Evolutionary conservation across 2,329 filamentous ascomycete genomes (phyloP).

Genomic region (Chaetomium sp.): DNA sequence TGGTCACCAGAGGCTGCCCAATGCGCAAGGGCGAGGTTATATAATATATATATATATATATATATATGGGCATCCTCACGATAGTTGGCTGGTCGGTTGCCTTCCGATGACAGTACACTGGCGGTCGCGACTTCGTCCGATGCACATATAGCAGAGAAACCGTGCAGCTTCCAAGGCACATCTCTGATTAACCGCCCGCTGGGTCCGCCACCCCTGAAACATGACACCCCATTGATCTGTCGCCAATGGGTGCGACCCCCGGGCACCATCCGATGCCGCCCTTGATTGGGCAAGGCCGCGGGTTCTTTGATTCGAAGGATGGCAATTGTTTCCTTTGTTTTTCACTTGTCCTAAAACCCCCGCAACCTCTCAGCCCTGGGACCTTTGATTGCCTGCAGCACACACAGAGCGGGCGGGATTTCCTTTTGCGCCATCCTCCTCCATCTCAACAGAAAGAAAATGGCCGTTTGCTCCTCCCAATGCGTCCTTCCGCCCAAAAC

Average conservation of each 20-base stretch:
- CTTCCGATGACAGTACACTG: neutral
- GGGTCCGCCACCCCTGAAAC: conserved; percentile 20
- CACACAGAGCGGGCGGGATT: neutral
- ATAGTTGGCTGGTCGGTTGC: neutral
- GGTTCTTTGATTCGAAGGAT: conserved; percentile 4
- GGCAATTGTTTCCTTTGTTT: conserved; percentile 17
- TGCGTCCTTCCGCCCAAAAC: neutral
- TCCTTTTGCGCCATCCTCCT: neutral
- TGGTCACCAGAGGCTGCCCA: neutral
- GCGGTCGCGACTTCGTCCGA: neutral
- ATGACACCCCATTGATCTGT: conserved; percentile 2
- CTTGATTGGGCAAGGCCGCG: conserved; percentile 14
- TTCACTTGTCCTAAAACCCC: neutral
- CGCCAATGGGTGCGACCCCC: conserved; percentile 8
- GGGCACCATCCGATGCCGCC: neutral
- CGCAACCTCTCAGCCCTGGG: conserved; percentile 12
- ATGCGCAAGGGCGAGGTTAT: neutral
- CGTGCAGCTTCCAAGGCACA: too few relatives aligned
- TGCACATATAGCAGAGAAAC: neutral
- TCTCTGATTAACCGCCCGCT: neutral
- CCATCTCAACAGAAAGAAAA: neutral
- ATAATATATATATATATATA: too few relatives aligned
- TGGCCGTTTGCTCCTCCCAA: neutral
- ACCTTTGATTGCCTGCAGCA: conserved; percentile 11
- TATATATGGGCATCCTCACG: neutral